These are phyloP conservation scores for Metschnikowia shivogae DNA, from an alignment of 805 yeast species.

Conservation along the genomic window DNA sequence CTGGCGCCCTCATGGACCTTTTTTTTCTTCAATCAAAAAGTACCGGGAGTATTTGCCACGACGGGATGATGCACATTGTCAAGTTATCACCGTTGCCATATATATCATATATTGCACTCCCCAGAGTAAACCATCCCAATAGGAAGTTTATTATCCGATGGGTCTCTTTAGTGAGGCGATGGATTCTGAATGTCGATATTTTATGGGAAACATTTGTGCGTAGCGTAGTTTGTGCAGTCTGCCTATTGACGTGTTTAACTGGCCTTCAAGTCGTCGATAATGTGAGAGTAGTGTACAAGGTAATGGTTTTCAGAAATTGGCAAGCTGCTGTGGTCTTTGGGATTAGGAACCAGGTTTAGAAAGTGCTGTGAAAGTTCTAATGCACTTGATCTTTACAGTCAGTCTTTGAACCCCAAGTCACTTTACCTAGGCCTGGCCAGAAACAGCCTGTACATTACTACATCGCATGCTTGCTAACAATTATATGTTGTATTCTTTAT, in stretches of 20 bases:
- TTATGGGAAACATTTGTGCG: conserved; percentile 2
- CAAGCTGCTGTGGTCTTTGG: too few species aligned
- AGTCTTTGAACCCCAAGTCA: too few species aligned
- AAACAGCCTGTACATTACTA: not conserved
- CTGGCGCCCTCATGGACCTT: conserved; percentile 10
- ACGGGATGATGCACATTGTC: conserved; percentile 56
- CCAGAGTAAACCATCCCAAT: conserved; percentile 50
- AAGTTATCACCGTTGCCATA: conserved; percentile 65
- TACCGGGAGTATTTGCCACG: conserved; percentile 66
- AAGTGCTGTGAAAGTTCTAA: too few species aligned
- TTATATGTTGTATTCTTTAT: conserved; percentile 12
- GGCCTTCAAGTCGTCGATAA: too few species aligned
- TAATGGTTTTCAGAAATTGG: too few species aligned
- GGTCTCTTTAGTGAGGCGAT: conserved; percentile 50
- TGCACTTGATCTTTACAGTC: too few species aligned
- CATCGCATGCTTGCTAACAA: conserved; percentile 2
- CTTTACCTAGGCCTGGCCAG: too few species aligned
- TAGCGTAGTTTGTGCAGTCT: not conserved
- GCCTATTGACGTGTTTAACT: too few species aligned
- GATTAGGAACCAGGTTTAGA: too few species aligned
- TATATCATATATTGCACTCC: conserved; percentile 41
- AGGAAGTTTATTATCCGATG: conserved; percentile 59
- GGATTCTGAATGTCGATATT: conserved; percentile 57
- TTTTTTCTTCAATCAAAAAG: conserved; percentile 53
- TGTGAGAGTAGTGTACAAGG: too few species aligned